Base-by-base conservation (phyloP, 1,284 basidiomycete species). In the Jaminaea rosea region DNA sequence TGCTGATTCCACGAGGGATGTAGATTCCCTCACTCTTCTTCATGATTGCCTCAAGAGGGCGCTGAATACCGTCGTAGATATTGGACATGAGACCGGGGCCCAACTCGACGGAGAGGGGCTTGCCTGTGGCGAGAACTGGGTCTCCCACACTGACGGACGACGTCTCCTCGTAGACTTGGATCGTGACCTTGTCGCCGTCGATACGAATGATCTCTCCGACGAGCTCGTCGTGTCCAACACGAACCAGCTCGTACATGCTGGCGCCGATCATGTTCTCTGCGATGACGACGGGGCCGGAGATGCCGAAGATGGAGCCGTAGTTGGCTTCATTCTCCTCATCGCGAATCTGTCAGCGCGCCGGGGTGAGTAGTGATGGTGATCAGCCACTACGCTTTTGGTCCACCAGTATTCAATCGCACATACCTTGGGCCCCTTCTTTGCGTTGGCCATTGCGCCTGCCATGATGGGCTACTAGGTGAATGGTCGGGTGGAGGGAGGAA, bases 61-160 rank as follows among this genome's bases (percentile, higher is more conserved):
- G 61, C 56, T 72, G 69, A 50, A 72, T 72, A 57, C 61, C 63
- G 39, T 96, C 92, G 70, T 96, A 92, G 71, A 98, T 98, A 76
- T 98, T 97, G 36, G 84, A 85, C 93, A 98, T 97, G 55, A 98
- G 79, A 55, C 92, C 92, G 72, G 93, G 93, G 50, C 93, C 93
- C 44, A 99, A 82, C 75, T 99, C 93, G 56, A 98, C 94, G 75
- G 87, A 90, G 52, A 99, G 82, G 32, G 93, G 93, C 76, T 98
- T 98, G 55, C 93, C 93, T 39, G 93, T 98, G 55, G 92, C 82
- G 71, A 99, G 78, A 13, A 99, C 94, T 51, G 93, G 93, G 79
- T 99, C 93, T 41, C 93, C 93, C 53, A 98, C 91, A 15, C 90
- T 94, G 48, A 99, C 76, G 55, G 76, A 76, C 24, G 67, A 64